phyloP scores from a whole-genome alignment of 2,329 filamentous ascomycete genomes.

The Fusarium clavum region DNA sequence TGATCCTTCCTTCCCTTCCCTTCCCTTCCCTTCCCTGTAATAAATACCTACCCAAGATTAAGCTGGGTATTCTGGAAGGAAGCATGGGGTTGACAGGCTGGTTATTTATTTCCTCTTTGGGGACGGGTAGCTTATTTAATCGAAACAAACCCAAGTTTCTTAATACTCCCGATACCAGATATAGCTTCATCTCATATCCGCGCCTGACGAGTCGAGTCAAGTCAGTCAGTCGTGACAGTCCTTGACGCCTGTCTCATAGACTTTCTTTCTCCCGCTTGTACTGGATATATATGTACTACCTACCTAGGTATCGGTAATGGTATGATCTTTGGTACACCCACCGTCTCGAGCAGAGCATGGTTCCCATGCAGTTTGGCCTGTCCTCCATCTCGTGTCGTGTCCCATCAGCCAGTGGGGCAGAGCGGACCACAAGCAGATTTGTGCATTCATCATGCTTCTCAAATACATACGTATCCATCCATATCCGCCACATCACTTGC shows the following conservation, averaged over 20 bases:
- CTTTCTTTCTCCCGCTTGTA: not conserved
- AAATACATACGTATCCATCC: not conserved
- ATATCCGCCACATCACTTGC: conserved; percentile 6
- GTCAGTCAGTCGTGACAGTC: not conserved
- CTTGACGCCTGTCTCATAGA: not conserved
- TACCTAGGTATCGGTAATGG: not conserved
- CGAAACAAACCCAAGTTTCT: conserved; percentile 1
- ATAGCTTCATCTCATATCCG: not conserved
- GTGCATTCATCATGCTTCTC: conserved; percentile 15
- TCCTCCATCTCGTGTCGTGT: conserved; percentile 19
- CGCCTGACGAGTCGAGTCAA: not conserved
- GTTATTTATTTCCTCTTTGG: conserved; percentile 21
- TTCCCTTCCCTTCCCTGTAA: conserved; percentile 5
- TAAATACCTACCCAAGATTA: not conserved
- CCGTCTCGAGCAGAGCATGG: not conserved
- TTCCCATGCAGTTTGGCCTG: not conserved
- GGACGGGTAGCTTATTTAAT: not conserved
- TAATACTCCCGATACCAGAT: not conserved
- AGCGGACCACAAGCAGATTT: conserved; percentile 13
- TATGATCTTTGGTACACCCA: conserved; percentile 11
- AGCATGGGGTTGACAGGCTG: conserved; percentile 1
- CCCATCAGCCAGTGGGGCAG: conserved; percentile 16
- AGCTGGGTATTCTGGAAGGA: conserved; percentile 30
- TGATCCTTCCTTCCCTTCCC: not conserved
- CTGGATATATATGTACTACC: not conserved